Conservation (phyloP, 768 basidiomycete species). For the Suillus sp. region DNA sequence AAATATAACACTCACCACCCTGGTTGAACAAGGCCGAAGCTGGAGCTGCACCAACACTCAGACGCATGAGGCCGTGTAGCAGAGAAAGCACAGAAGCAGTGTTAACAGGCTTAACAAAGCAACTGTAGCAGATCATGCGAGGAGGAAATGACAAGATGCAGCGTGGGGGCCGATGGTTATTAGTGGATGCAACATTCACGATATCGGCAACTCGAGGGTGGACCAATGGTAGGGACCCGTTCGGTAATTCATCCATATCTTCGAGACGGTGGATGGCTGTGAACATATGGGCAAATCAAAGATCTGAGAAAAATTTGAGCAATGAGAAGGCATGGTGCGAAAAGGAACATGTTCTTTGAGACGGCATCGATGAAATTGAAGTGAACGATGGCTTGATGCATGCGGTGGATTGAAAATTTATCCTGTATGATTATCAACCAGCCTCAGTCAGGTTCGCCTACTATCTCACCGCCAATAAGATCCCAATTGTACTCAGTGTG, state of each 20-base stretch:
- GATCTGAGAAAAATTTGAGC: background rate
- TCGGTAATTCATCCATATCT: background rate
- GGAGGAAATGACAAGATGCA: background rate
- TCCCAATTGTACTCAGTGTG: background rate
- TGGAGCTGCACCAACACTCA: too few relatives aligned
- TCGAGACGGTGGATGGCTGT: background rate
- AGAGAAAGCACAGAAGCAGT: background rate
- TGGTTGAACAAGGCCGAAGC: too few relatives aligned
- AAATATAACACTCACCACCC: too few relatives aligned
- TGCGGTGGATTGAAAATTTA: background rate
- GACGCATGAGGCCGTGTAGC: background rate
- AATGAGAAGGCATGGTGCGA: background rate
- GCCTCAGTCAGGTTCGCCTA: background rate
- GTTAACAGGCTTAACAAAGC: background rate
- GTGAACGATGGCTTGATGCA: background rate
- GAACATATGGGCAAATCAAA: background rate
- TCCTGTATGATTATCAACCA: background rate
- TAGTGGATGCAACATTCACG: background rate
- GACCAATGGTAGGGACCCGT: background rate
- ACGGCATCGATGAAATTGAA: background rate
- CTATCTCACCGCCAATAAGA: background rate
- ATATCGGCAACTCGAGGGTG: background rate
- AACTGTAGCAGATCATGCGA: background rate
- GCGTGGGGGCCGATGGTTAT: background rate
- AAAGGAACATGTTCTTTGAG: background rate